Evolutionary conservation across 2,329 filamentous ascomycete genomes (phyloP), one percentile per base, ranked within the genome.

Genomic region (Remersonia thermophila): DNA sequence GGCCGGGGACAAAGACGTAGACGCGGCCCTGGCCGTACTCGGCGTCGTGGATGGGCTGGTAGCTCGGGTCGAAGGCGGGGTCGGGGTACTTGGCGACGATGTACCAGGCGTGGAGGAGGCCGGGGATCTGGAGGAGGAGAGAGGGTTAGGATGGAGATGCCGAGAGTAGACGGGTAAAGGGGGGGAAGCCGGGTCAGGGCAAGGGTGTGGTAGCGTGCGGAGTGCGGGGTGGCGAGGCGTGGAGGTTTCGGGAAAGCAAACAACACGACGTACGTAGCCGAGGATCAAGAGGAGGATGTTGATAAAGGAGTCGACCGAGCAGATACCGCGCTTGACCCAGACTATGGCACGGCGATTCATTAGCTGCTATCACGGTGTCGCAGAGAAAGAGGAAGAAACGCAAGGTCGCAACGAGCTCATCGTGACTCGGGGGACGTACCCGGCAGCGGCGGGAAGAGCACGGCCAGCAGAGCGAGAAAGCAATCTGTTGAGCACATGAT

Each of bases 261-360:
- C n/a, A n/a, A n/a, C n/a, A n/a, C n/a, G 28, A 57, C 65, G 34
- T 58, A 69, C 65, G 54, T 70, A 85, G 51, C 80, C 83, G 15
- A 89, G 74, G 36, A 75, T 56, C 60, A 82, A 91, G 51, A 96
- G 84, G 32, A 87, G 80, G 58, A 96, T 79, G 66, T 98, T 98
- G 67, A 98, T 93, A 51, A 96, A 54, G 7, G 83, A 89, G 63
- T 96, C 91, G 39, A 80, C 85, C 44, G 79, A 83, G 69, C 91
- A 98, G 62, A 98, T 69, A 46, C 91, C 91, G 52, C 81, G 69
- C 66, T 96, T 98, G 42, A 98, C 84, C 91, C 91, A 98, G 51
- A 98, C 91, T 85, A 51, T 36, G 32, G 17, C n/a, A n/a, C n/a
- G n/a, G n/a, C n/a, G n/a, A n/a, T n/a, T n/a, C n/a, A n/a, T n/a